Evolutionary conservation across 768 basidiomycete species (phyloP), one percentile per base, ranked within the genome.

Genomic region (Vararia minispora): DNA sequence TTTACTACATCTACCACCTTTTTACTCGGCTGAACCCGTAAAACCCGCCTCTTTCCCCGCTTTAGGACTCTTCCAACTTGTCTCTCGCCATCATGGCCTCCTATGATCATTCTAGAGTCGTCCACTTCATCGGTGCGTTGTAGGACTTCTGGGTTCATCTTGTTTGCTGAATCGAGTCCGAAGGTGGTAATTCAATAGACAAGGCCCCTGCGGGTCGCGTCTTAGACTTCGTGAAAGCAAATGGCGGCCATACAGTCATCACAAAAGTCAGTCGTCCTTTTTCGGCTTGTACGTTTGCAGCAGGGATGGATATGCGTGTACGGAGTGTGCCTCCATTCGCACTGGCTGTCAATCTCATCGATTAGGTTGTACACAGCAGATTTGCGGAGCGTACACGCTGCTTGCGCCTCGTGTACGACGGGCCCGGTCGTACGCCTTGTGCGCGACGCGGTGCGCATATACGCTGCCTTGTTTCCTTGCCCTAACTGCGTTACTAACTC

Each of bases 201-300:
- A 80, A 74, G 44, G 92, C 92, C 22, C 65, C 81, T 20, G 67
- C 79, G 20, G 75, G 86, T 38, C 72, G 69, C 44, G 79, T 99
- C 28, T 69, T 77, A 46, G 91, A 97, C 64, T 99, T 94, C 60
- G 92, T 98, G 25, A 80, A 83, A 56, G 63, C 66, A 34, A 68
- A 92, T 57, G 91, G 92, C 8, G 95, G 95, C 41, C 95, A 99
- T 61, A 94, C 95, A 14, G 92, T 98, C 44, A 97, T 99, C 63
- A 95, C 90, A 42, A 98, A 98, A 68, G 95, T 92, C 51, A 45
- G 71, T 54, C 2, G 16, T 8, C n/a, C n/a, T n/a, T n/a, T n/a
- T n/a, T 47, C 33, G 28, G 13, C 40, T 38, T 14, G 22, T 14
- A 35, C 29, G 21, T 22, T 43, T 35, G 33, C 35, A 16, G 22